Evolutionary conservation across 129 eudicot genomes (phyloP).

Genomic region (Flaveria ramosissima): DNA sequence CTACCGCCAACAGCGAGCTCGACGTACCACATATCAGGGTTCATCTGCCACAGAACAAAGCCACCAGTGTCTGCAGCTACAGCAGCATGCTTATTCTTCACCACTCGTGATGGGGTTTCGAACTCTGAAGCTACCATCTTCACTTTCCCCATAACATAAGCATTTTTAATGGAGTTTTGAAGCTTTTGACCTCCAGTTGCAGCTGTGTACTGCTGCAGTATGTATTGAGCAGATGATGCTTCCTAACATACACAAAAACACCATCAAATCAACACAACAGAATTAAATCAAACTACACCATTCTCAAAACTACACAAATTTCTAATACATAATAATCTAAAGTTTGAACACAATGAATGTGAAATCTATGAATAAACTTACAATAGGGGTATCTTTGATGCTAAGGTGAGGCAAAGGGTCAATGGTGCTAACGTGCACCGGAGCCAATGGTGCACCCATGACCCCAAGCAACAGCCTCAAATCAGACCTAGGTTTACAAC

Average conservation of each 20-base stretch:
- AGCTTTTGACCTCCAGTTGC: conserved; percentile 8
- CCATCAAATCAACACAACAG: neutral
- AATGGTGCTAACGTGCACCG: neutral
- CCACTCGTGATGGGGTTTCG: neutral
- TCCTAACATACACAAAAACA: neutral
- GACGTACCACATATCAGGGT: conserved; percentile 74
- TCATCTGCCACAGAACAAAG: conserved; percentile 79
- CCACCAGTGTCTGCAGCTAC: conserved; percentile 59
- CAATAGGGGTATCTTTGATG: neutral
- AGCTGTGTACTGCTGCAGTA: conserved; percentile 11
- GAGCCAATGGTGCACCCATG: conserved; percentile 4
- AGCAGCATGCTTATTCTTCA: neutral
- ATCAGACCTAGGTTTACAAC: neutral
- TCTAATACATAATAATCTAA: too few relatives aligned
- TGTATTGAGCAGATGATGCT: conserved; percentile 12
- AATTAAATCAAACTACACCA: too few relatives aligned
- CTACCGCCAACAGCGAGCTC: conserved; percentile 71
- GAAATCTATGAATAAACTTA: neutral
- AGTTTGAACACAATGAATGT: neutral
- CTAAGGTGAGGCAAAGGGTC: neutral
- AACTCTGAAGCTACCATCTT: conserved; percentile 4
- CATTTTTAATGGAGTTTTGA: conserved; percentile 4
- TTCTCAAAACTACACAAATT: too few relatives aligned
- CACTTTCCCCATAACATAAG: conserved; percentile 5
- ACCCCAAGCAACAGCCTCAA: conserved; percentile 12